Evolutionary conservation across 768 basidiomycete genomes (phyloP).

Genomic region (Auricularia auricula-judae): DNA sequence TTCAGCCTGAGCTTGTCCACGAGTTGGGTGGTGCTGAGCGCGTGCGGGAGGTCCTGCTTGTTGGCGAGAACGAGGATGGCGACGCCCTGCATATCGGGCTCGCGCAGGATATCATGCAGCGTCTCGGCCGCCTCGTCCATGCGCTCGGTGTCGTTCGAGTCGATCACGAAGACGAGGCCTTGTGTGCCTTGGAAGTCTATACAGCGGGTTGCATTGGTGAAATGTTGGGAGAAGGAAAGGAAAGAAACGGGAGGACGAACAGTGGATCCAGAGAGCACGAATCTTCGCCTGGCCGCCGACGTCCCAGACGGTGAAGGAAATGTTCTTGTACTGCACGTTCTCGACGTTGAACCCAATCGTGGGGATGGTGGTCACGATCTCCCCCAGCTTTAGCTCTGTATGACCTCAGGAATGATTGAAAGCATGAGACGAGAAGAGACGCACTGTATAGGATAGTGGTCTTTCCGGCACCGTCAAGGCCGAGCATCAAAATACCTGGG

Average conservation of each 20-base stretch:
- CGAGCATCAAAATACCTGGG: constrained; percentile 17
- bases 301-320: constrained; percentile 52
- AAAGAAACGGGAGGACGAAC: constrained; percentile 39
- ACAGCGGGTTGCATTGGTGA: constrained; percentile 5
- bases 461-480: constrained; percentile 33
- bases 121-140: constrained; percentile 42
- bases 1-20: constrained; percentile 99
- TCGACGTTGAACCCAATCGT: constrained; percentile 50
- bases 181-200: constrained; percentile 58
- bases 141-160: constrained; percentile 39
- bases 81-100: constrained; percentile 75
- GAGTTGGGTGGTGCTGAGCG: constrained; percentile 98
- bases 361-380: constrained; percentile 29
- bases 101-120: constrained; percentile 32
- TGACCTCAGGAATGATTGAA: background rate
- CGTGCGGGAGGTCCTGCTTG: constrained; percentile 99
- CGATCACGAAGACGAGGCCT: constrained; percentile 57
- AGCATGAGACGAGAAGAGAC: background rate
- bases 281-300: constrained; percentile 49
- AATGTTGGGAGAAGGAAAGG: constrained; percentile 8
- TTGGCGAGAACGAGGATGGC: constrained; percentile 98
- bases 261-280: constrained; percentile 43
- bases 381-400: constrained; percentile 24
- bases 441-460: constrained; percentile 31
- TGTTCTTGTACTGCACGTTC: constrained; percentile 42